Evolutionary conservation across 2,329 filamentous ascomycete species (phyloP).

Genomic region (Cordyceps javanica): DNA sequence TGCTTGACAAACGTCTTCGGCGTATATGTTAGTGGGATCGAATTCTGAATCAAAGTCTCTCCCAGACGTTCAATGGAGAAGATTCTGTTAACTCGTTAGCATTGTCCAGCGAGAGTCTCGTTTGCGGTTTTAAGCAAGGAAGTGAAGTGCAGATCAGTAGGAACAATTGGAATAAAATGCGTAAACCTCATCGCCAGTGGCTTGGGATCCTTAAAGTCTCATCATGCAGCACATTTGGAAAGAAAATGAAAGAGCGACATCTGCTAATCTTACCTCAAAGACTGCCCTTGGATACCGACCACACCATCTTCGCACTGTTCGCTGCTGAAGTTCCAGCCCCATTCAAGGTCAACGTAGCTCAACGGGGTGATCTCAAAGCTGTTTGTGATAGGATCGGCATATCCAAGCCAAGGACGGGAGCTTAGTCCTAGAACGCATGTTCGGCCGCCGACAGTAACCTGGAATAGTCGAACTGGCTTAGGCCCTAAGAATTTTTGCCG

Average conservation of each 20-base stretch:
- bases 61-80: constrained; percentile 85
- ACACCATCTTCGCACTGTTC: constrained; percentile 91
- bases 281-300: constrained; percentile 87
- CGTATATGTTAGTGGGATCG: constrained; percentile 81
- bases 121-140: constrained; percentile 11
- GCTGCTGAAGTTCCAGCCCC: constrained; percentile 94
- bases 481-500: constrained; percentile 90
- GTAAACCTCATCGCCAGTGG: constrained; percentile 49
- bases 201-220: constrained; percentile 53
- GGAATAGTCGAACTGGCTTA: constrained; percentile 82
- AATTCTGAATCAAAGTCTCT: constrained; percentile 80
- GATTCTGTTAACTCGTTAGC: constrained; percentile 49
- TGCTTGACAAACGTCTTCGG: constrained; percentile 83
- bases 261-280: constrained; percentile 62
- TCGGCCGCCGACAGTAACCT: constrained; percentile 80
- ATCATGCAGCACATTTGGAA: constrained; percentile 47
- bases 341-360: constrained; percentile 81
- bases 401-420: constrained; percentile 92
- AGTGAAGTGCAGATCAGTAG: constrained; percentile 64
- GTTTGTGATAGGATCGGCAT: constrained; percentile 80
- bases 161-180: constrained; percentile 83
- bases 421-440: constrained; percentile 84
- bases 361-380: constrained; percentile 89
- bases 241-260: constrained; percentile 22
- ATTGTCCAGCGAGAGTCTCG: constrained; percentile 22